A percentile compares a stretch with the other conserved stretches of the same genome.
Conservation (phyloP, 1,139 yeast species). For the Taphrina populina region DNA sequence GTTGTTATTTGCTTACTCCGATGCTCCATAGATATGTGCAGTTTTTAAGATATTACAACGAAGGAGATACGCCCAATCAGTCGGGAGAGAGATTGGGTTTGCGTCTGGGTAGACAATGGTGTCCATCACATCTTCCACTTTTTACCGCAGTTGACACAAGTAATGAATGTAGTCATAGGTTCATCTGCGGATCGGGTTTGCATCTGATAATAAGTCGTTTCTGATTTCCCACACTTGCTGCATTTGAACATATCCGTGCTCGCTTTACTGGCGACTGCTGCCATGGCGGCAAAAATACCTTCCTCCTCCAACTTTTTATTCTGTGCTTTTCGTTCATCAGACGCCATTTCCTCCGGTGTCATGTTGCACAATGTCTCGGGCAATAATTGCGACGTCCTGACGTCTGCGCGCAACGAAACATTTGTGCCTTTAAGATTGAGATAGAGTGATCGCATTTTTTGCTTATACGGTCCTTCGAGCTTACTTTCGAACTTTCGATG, state of each 20-base stretch:
- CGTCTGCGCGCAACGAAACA: constrained; percentile 72
- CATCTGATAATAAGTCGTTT: constrained; percentile 94
- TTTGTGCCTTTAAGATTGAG: constrained; percentile 87
- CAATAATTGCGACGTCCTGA: constrained; percentile 62
- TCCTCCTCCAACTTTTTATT: constrained; percentile 81
- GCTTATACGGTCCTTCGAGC: constrained; percentile 61
- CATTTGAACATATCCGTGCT: constrained; percentile 95
- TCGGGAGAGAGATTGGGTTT: too few species aligned
- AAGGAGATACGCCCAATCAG: too few species aligned
- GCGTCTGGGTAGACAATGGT: too few species aligned
- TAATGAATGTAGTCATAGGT: constrained; percentile 95
- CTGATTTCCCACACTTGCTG: constrained; percentile 95
- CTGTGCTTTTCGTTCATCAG: constrained; percentile 78
- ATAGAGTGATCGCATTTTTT: constrained; percentile 76
- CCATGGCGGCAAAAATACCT: constrained; percentile 93
- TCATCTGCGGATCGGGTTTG: constrained; percentile 99
- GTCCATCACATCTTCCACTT: constrained; percentile 2
- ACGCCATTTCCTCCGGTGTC: constrained; percentile 93
- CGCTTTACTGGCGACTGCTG: constrained; percentile 95
- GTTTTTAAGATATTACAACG: too few species aligned
- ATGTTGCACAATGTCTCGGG: constrained; percentile 69
- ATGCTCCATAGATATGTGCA: too few species aligned
- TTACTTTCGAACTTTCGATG: constrained; percentile 53
- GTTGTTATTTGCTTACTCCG: too few species aligned
- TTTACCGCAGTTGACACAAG: constrained; percentile 20